Evolutionary conservation across 176 grass and related monocot species (phyloP), one percentile per base, ranked within the genome.

Genomic region (Zea luxurians): DNA sequence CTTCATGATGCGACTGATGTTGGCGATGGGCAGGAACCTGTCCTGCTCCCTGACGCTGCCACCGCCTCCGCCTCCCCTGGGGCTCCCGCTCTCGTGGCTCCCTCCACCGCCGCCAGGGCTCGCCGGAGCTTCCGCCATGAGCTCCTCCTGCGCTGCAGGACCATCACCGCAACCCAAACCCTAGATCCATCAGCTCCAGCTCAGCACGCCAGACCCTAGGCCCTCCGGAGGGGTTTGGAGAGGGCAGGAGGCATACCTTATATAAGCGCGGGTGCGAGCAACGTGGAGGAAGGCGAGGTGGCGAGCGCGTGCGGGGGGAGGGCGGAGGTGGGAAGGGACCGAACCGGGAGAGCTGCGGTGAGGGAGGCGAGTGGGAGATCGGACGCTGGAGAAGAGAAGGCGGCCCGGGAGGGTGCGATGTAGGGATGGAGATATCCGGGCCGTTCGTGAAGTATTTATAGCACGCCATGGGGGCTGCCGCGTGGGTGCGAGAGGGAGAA

Each of bases 1-100:
- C 91, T 93, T 93, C 91, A 90, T 93, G 88, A 93, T 93, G 52
- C 91, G 88, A 55, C 84, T 93, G 80, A 93, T 88, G 80, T 90
- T 93, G 61, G 91, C 88, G 85, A 93, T 88, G 21, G 91, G 91
- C 45, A 90, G 88, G 75, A 90, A 90, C 69, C 88, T 84, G 65
- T 93, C 91, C 83, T 93, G 91, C 85, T 93, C 91, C 75, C 91
- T 82, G 42, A 91, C 72, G n/a, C 77, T 73, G 44, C 84, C 43
- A 4, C 85, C 43, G 18, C 86, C 74, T 0, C 74, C 41, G 0
- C 78, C 78, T 2, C 76, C 76, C 41, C 58, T 61, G 55, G 75
- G 84, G 54, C 75, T 86, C 35, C 80, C 83, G 53, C 75, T 80
- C 35, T 85, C 87, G 87, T 71, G 77, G 65, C 82, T 81, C 13